Base-by-base conservation (phyloP, 1,139 yeast species). In the Casaregolazyma lundiana region DNA sequence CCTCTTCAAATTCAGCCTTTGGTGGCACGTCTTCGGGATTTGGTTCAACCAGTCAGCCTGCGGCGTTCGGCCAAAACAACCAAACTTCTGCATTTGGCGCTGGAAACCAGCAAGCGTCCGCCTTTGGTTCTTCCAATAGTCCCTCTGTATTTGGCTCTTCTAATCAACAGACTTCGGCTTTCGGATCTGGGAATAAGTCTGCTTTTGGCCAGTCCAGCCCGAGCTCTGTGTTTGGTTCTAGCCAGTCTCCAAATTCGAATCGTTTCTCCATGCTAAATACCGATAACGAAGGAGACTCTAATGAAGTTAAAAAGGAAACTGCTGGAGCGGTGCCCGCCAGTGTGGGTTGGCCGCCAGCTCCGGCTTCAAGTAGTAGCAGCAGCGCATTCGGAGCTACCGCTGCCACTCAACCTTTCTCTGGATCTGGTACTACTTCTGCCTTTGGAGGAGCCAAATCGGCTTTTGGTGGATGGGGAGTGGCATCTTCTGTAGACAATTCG, bases 1-100 rank as follows among this genome's bases (percentile, higher is more conserved):
- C 59, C 6, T 61, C 60, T 55, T 61, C 64, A 8, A 37, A 48
- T 6, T 47, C 37, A 2, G 37, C 37, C n/a, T 34, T 30, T 15
- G 29, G 29, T 24, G 29, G 9, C 29, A 6, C 35, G 13, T 24
- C 29, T 24, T 24, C 29, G n/a, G n/a, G n/a, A n/a, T n/a, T n/a
- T n/a, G n/a, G n/a, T n/a, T n/a, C n/a, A n/a, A 29, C 9, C 24
- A 37, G 18, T 13, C 6, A 32, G 11, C 15, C 39, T 8, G 16
- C 44, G 1, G 46, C 42, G 6, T 47, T 40, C 32, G 49, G 47
- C 13, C 22, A 35, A 20, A 8, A 6, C 13, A 7, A 3, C 5
- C 4, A 26, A 8, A 13, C 30, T 11, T 36, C 26, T 8, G 42
- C 35, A 21, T 43, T 38, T 32, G 43, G 43, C 18, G 21, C 21